A percentile compares a stretch with the other conserved stretches of the same genome.
Evolutionary conservation across 2,329 filamentous ascomycete species (phyloP).

Genomic region (Exserohilum turcica): DNA sequence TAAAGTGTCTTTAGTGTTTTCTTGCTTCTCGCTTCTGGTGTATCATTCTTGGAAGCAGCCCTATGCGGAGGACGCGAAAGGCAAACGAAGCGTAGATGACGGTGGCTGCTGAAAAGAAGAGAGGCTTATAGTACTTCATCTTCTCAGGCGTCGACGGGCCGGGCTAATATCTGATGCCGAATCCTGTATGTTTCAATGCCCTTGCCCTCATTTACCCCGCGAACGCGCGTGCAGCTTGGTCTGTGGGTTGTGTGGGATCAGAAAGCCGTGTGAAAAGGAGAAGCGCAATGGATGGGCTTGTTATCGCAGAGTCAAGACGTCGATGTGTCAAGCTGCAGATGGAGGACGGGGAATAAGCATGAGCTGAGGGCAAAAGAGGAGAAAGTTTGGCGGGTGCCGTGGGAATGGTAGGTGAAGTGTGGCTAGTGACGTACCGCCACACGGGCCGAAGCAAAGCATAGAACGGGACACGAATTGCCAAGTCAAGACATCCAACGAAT

Average conservation of each 20-base stretch:
- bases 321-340: background rate
- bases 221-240: background rate
- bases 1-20: background rate
- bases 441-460: constrained; percentile 34
- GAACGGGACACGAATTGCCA: constrained; percentile 46
- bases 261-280: background rate
- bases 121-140: constrained; percentile 26
- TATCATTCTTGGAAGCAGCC: constrained; percentile 14
- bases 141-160: background rate
- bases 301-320: background rate
- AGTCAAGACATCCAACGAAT: constrained; percentile 36
- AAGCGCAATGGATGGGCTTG: background rate
- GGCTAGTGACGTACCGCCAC: constrained; percentile 35
- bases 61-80: constrained; percentile 23
- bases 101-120: constrained; percentile 21
- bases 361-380: background rate
- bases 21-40: constrained; percentile 5
- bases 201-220: constrained; percentile 5
- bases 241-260: background rate
- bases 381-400: background rate
- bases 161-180: background rate
- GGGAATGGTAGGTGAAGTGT: constrained; percentile 31
- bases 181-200: background rate
- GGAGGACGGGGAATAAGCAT: background rate
- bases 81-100: constrained; percentile 26